Evolutionary conservation across 768 basidiomycete species (phyloP).

Genomic region (Roridomyces roridus): DNA sequence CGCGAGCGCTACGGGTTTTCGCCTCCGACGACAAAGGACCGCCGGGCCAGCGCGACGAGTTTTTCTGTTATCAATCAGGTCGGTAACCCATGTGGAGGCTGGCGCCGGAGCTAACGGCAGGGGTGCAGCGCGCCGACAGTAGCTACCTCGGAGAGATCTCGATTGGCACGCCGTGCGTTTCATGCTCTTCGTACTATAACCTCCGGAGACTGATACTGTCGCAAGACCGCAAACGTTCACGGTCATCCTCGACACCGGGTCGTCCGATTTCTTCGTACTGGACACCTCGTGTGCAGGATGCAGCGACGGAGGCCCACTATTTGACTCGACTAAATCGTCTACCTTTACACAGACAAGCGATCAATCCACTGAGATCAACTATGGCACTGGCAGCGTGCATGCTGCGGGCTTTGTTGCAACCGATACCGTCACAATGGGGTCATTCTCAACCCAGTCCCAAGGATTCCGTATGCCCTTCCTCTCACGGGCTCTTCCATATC

Average conservation of each 20-base stretch:
- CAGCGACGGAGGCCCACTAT: slow-evolving; percentile 44
- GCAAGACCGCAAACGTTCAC: slow-evolving; percentile 69
- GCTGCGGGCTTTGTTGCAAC: slow-evolving; percentile 52
- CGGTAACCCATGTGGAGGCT: not conserved
- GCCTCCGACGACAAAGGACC: not conserved
- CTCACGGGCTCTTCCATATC: slow-evolving; percentile 3
- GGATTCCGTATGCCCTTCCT: slow-evolving; percentile 53
- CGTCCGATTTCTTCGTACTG: slow-evolving; percentile 89
- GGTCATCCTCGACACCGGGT: slow-evolving; percentile 91
- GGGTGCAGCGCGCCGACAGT: slow-evolving; percentile 55
- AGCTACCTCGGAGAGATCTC: slow-evolving; percentile 60
- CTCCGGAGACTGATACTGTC: no score
- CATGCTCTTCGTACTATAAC: not conserved
- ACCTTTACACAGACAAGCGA: slow-evolving; percentile 35
- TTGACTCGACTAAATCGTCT: slow-evolving; percentile 51
- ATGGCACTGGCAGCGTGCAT: slow-evolving; percentile 71
- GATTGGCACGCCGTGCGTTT: slow-evolving; percentile 70
- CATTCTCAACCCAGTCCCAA: slow-evolving; percentile 63
- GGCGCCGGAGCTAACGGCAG: no score
- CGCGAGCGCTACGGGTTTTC: slow-evolving; percentile 18
- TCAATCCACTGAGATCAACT: slow-evolving; percentile 26
- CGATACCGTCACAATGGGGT: slow-evolving; percentile 72
- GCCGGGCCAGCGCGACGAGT: slow-evolving; percentile 5
- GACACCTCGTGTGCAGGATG: slow-evolving; percentile 56
- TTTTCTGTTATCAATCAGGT: slow-evolving; percentile 16